Conservation (phyloP, 768 basidiomycete species). For the Scleroderma bovista region DNA sequence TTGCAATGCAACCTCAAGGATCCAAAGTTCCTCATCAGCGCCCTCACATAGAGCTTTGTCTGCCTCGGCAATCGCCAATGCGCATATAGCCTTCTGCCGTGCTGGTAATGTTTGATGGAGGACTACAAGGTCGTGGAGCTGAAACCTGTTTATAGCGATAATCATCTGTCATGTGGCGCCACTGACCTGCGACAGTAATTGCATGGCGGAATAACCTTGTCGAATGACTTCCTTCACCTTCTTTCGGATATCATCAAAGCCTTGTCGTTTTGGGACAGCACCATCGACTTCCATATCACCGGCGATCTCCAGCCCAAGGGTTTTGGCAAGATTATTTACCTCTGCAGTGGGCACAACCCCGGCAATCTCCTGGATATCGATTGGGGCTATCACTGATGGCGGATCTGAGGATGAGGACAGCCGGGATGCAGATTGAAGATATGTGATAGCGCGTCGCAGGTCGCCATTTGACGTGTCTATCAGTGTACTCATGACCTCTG, state of each 20-base stretch:
- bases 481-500: slow-evolving; percentile 62
- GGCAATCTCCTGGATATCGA: slow-evolving; percentile 93
- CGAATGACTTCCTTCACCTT: slow-evolving; percentile 75
- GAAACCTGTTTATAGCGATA: slow-evolving; percentile 5
- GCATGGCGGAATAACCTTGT: slow-evolving; percentile 90
- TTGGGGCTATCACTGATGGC: slow-evolving; percentile 66
- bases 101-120: slow-evolving; percentile 77
- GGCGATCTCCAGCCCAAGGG: slow-evolving; percentile 66
- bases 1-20: slow-evolving; percentile 79
- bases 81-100: slow-evolving; percentile 75
- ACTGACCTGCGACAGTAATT: slow-evolving; percentile 81
- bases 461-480: slow-evolving; percentile 85
- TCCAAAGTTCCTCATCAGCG: slow-evolving; percentile 95
- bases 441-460: slow-evolving; percentile 94
- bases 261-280: slow-evolving; percentile 21
- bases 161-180: neutral
- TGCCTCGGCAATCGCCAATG: slow-evolving; percentile 85
- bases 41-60: slow-evolving; percentile 96
- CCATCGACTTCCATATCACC: slow-evolving; percentile 50
- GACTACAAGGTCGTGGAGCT: slow-evolving; percentile 90
- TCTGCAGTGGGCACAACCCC: slow-evolving; percentile 83
- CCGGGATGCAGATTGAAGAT: slow-evolving; percentile 91
- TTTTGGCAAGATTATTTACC: slow-evolving; percentile 60
- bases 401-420: slow-evolving; percentile 71
- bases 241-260: slow-evolving; percentile 58